Evolutionary conservation across 202 grass and related monocot species (phyloP).

Genomic region (Dendrocalamus latiflorus): DNA sequence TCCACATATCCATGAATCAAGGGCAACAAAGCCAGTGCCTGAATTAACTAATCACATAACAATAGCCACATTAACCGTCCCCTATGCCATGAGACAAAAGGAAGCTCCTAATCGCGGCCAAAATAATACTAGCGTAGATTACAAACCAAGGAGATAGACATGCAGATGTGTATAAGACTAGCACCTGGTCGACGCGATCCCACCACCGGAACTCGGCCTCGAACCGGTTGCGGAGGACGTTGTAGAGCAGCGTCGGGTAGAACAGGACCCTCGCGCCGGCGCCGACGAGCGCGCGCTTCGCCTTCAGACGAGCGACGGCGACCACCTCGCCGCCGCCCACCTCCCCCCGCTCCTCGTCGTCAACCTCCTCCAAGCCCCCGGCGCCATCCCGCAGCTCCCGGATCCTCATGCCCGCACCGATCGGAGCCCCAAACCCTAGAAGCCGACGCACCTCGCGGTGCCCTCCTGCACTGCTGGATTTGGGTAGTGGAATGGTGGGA

Average conservation of each 20-base stretch:
- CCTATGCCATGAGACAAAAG: background rate
- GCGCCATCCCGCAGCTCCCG: conserved; percentile 19
- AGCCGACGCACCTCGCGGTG: background rate
- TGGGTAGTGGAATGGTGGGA: background rate
- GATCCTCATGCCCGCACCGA: conserved; percentile 21
- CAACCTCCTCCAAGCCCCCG: background rate
- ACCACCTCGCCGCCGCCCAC: background rate
- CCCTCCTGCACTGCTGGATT: background rate
- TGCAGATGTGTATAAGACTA: background rate
- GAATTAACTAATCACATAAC: background rate
- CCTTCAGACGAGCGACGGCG: conserved; percentile 20
- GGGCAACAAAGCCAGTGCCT: background rate
- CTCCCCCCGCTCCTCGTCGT: background rate
- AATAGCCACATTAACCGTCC: background rate
- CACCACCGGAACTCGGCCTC: conserved; percentile 51
- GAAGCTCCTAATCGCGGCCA: background rate
- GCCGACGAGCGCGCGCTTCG: too few relatives aligned
- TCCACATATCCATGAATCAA: background rate
- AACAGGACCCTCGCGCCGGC: conserved; percentile 42
- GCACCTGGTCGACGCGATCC: conserved; percentile 44
- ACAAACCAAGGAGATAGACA: background rate
- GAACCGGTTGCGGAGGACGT: conserved; percentile 44
- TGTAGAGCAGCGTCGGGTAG: conserved; percentile 52
- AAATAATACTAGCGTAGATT: background rate
- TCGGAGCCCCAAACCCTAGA: conserved; percentile 1